Percentiles rank a stretch among this genome's conserved stretches.
These are phyloP conservation scores for Huntiella bhutanensis DNA, from an alignment of 2,329 filamentous ascomycete species.

Conservation along the genomic window DNA sequence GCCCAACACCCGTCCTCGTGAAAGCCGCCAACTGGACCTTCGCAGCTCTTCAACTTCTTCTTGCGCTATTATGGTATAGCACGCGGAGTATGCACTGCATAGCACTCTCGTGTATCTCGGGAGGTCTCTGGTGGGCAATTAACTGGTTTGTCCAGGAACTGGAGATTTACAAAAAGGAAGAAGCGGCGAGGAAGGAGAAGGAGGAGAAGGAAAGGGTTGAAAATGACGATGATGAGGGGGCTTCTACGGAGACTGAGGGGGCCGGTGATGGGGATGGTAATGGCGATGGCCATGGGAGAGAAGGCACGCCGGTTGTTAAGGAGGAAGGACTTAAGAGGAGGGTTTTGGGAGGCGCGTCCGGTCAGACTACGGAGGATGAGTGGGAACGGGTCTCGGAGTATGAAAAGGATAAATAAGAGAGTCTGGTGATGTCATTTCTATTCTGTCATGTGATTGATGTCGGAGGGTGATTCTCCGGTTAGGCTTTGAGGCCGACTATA, in stretches of 20 bases:
- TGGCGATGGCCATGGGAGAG: slow-evolving; percentile 13
- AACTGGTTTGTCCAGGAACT: slow-evolving; percentile 84
- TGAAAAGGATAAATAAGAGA: slow-evolving; percentile 35
- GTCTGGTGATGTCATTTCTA: neutral
- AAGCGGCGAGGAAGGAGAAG: slow-evolving; percentile 19
- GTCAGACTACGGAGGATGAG: slow-evolving; percentile 74
- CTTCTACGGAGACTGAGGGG: slow-evolving; percentile 18
- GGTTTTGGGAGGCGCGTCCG: slow-evolving; percentile 30
- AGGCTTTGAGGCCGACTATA: too few species aligned
- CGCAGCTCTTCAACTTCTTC: slow-evolving; percentile 61
- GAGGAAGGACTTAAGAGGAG: slow-evolving; percentile 29
- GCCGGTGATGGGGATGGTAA: slow-evolving; percentile 33
- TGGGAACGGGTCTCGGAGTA: slow-evolving; percentile 87
- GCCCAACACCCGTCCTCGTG: slow-evolving; percentile 71
- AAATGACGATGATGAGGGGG: slow-evolving; percentile 15
- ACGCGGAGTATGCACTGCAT: slow-evolving; percentile 83
- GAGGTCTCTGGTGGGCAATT: slow-evolving; percentile 75
- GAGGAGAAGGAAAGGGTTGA: slow-evolving; percentile 25
- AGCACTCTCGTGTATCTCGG: slow-evolving; percentile 60
- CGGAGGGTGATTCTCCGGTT: too few species aligned
- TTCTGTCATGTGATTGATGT: neutral
- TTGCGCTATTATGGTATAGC: slow-evolving; percentile 54
- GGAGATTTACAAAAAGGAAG: slow-evolving; percentile 25
- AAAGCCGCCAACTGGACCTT: slow-evolving; percentile 83
- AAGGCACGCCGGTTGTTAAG: slow-evolving; percentile 12